Percentiles rank a stretch among this genome's conserved stretches.
Conservation (phyloP, 169 alveolate species). For the Eimeria maxima region DNA sequence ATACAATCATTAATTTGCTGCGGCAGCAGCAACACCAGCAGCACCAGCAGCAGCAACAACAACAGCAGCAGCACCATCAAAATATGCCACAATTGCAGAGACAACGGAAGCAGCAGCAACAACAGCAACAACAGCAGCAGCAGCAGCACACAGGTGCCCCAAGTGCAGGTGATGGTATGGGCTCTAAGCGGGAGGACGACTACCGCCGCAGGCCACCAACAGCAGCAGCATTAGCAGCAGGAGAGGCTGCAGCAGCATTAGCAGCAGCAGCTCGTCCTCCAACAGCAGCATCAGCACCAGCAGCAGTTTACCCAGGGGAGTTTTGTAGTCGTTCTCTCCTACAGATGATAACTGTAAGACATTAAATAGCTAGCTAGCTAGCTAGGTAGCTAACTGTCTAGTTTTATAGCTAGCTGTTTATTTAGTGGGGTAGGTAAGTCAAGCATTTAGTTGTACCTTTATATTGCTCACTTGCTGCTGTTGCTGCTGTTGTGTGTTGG, state of each 20-base stretch:
- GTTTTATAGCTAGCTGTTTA: not conserved
- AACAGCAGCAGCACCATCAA: conserved; percentile 19
- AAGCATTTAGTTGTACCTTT: not conserved
- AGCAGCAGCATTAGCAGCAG: not conserved
- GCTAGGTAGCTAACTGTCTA: too few species aligned
- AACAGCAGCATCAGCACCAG: not conserved
- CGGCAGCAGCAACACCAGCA: conserved; percentile 10
- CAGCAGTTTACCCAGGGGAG: not conserved
- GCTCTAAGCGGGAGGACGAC: not conserved
- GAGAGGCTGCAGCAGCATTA: not conserved
- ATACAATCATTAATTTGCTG: conserved; percentile 14
- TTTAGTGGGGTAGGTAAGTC: not conserved
- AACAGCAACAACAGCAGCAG: conserved; percentile 45
- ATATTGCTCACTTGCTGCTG: conserved; percentile 9
- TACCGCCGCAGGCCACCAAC: not conserved
- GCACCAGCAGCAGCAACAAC: conserved; percentile 24
- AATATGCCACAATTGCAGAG: not conserved
- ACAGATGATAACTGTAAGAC: conserved; percentile 37
- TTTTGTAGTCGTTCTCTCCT: conserved; percentile 1
- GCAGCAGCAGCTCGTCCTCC: not conserved
- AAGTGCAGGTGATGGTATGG: not conserved
- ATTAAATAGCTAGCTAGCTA: not conserved
- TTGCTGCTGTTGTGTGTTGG: not conserved
- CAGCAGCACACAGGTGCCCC: not conserved
- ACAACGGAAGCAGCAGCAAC: conserved; percentile 19